These are phyloP conservation scores for Lentinula raphanica DNA, from an alignment of 768 basidiomycete species.

Conservation along the genomic window DNA sequence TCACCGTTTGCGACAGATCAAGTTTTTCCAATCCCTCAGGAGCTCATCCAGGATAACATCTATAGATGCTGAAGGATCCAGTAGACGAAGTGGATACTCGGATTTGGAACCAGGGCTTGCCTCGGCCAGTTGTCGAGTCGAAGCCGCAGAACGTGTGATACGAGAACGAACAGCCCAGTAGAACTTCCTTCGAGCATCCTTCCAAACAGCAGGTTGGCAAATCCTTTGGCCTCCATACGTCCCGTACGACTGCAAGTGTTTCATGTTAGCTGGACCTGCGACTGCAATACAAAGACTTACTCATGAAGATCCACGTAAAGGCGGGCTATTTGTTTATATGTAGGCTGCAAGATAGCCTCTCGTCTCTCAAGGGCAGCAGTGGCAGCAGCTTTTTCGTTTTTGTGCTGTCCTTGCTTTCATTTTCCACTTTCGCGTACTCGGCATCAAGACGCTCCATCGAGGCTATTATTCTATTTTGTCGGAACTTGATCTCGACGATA, in stretches of 20 bases:
- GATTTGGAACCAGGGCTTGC: slow-evolving; percentile 67
- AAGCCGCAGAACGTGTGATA: slow-evolving; percentile 62
- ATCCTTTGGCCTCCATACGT: slow-evolving; percentile 97
- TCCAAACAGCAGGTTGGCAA: slow-evolving; percentile 87
- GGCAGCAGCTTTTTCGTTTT: slow-evolving; percentile 68
- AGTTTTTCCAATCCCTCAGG: slow-evolving; percentile 62
- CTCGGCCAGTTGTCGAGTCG: slow-evolving; percentile 56
- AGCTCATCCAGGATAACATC: slow-evolving; percentile 50
- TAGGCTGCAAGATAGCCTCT: slow-evolving; percentile 77
- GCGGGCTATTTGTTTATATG: slow-evolving; percentile 90
- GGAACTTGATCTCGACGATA: slow-evolving; percentile 96
- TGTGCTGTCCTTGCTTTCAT: slow-evolving; percentile 67
- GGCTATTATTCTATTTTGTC: slow-evolving; percentile 83
- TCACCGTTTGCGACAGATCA: slow-evolving; percentile 56
- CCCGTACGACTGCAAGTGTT: slow-evolving; percentile 64
- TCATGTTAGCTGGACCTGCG: slow-evolving; percentile 6
- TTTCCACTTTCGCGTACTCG: slow-evolving; percentile 76
- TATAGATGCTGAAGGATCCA: slow-evolving; percentile 57
- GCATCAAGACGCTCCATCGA: slow-evolving; percentile 93
- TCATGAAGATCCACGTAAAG: slow-evolving; percentile 96
- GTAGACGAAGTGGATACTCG: slow-evolving; percentile 60
- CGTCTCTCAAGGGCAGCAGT: slow-evolving; percentile 64
- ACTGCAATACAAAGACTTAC: slow-evolving; percentile 40
- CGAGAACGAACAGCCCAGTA: slow-evolving; percentile 90
- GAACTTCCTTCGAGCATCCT: slow-evolving; percentile 82